Evolutionary conservation across 1,139 yeast species (phyloP).

Genomic region (Blastobotrys capitulatus): DNA sequence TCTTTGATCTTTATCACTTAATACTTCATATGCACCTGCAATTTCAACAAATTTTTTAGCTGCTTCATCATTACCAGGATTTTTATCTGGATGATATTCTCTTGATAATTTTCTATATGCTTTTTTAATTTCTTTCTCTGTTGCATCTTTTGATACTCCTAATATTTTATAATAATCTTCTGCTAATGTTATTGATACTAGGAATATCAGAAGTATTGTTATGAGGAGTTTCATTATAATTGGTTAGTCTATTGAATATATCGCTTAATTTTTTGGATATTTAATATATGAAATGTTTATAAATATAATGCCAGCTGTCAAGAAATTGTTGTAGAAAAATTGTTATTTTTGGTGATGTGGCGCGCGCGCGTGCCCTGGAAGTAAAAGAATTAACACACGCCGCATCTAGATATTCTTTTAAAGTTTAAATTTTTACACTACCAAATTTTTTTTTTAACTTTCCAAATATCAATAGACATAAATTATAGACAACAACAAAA

Average conservation of each 20-base stretch:
- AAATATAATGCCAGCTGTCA: no score
- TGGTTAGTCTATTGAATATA: not conserved
- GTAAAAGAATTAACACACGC: no score
- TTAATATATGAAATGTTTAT: no score
- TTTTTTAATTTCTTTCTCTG: constrained; percentile 75
- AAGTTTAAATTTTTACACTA: no score
- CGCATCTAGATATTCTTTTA: no score
- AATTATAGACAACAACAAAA: constrained; percentile 22
- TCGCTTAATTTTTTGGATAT: no score
- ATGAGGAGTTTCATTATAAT: not conserved
- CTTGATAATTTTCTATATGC: constrained; percentile 83
- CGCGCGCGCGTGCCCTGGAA: no score
- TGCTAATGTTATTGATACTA: not conserved
- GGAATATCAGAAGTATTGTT: not conserved
- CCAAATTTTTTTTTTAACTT: no score
- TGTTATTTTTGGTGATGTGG: no score
- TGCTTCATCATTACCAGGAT: constrained; percentile 73
- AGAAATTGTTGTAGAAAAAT: no score
- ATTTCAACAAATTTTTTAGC: constrained; percentile 82
- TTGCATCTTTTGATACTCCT: constrained; percentile 66
- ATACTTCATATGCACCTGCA: constrained; percentile 90
- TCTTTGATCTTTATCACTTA: constrained; percentile 70
- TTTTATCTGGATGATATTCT: constrained; percentile 93
- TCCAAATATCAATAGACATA: no score
- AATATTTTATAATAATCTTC: constrained; percentile 34